A percentile compares a stretch with the other conserved stretches of the same genome.
phyloP scores from a whole-genome alignment of 1,284 basidiomycete genomes.

The Golubevia sp. region DNA sequence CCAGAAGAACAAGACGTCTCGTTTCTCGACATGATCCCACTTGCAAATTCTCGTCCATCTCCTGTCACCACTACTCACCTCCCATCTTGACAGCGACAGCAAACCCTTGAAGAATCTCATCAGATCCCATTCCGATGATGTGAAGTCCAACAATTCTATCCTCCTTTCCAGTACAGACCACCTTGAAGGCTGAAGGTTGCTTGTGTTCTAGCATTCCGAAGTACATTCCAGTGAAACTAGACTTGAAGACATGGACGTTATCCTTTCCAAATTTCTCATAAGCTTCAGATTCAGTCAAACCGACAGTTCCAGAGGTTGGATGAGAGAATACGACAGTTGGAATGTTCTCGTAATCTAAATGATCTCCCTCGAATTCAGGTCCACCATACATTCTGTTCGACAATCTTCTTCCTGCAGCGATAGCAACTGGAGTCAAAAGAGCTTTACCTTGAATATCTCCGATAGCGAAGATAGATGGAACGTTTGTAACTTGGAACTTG shows the following conservation, averaged over 20 bases:
- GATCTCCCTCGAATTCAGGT: slow-evolving; percentile 80
- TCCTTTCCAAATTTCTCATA: slow-evolving; percentile 38
- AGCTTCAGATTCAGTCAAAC: slow-evolving; percentile 47
- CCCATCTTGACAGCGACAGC: slow-evolving; percentile 95
- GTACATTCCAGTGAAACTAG: slow-evolving; percentile 53
- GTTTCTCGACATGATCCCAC: no score
- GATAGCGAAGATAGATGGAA: slow-evolving; percentile 77
- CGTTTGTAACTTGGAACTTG: slow-evolving; percentile 78
- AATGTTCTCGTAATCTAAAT: slow-evolving; percentile 87
- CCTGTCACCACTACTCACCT: slow-evolving; percentile 64
- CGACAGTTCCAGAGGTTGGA: slow-evolving; percentile 54
- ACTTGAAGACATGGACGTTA: slow-evolving; percentile 44
- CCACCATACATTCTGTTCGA: slow-evolving; percentile 89
- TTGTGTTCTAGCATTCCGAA: slow-evolving; percentile 58
- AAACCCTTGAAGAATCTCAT: slow-evolving; percentile 93
- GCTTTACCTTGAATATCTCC: slow-evolving; percentile 93
- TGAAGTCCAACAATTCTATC: slow-evolving; percentile 94
- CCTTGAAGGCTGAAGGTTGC: slow-evolving; percentile 84
- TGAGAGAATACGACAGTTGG: slow-evolving; percentile 66
- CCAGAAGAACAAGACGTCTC: no score
- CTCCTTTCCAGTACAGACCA: slow-evolving; percentile 81
- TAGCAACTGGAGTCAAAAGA: slow-evolving; percentile 94
- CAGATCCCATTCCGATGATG: slow-evolving; percentile 79
- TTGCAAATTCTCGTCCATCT: neutral
- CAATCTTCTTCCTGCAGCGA: slow-evolving; percentile 88